A percentile compares a stretch with the other conserved stretches of the same genome.
Conservation (phyloP, 441 rosid species). For the Capsella rubella region DNA sequence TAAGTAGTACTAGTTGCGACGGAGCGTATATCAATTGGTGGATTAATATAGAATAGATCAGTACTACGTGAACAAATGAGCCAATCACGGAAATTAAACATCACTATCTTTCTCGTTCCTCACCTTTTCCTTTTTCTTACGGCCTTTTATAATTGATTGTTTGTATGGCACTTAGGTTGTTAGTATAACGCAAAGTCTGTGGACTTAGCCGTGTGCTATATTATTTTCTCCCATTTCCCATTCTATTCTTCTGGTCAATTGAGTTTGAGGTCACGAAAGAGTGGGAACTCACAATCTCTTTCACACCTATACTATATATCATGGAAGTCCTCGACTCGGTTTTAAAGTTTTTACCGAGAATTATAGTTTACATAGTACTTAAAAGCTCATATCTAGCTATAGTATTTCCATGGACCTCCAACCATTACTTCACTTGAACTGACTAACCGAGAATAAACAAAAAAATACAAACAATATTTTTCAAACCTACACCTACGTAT, state of each 20-base stretch:
- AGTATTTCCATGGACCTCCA: neutral
- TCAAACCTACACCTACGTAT: neutral
- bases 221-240: slow-evolving; percentile 1
- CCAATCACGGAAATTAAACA: slow-evolving; percentile 40
- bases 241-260: neutral
- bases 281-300: slow-evolving; percentile 10
- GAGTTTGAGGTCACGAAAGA: neutral
- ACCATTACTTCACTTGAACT: neutral
- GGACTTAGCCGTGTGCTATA: neutral
- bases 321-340: neutral
- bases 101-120: slow-evolving; percentile 7
- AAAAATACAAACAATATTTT: neutral
- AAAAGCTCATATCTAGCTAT: neutral
- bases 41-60: neutral
- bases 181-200: neutral
- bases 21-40: slow-evolving; percentile 35
- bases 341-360: neutral
- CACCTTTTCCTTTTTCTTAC: neutral
- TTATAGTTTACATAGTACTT: neutral
- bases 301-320: neutral
- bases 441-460: neutral
- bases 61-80: slow-evolving; percentile 34
- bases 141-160: neutral
- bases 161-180: neutral
- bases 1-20: slow-evolving; percentile 29